phyloP scores from a whole-genome alignment of 257 asterid species.

The Henckelia pumila region DNA sequence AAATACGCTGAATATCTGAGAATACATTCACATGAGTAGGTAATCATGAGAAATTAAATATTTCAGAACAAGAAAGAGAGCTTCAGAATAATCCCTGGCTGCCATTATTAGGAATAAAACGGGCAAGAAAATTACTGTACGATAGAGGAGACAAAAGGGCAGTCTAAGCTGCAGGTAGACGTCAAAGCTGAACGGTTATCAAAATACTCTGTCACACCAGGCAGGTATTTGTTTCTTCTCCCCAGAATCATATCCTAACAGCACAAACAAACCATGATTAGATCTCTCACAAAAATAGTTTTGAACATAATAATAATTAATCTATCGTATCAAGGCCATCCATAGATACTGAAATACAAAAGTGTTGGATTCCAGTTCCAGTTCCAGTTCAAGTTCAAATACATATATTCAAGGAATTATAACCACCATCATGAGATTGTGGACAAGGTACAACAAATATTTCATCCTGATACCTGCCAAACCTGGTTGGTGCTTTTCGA shows the following conservation, averaged over 20 bases:
- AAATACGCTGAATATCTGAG: conserved; percentile 18
- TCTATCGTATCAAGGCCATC: neutral
- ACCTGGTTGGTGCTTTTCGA: conserved; percentile 88
- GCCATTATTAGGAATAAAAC: neutral
- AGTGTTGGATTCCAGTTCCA: neutral
- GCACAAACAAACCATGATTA: conserved; percentile 25
- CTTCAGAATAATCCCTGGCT: neutral
- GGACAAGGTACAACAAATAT: conserved; percentile 15
- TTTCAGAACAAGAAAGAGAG: neutral
- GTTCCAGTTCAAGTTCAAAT: conserved; percentile 11
- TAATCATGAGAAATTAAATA: neutral
- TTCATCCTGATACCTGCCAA: conserved; percentile 63
- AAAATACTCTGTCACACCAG: conserved; percentile 97
- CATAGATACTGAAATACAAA: conserved; percentile 5
- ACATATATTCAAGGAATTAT: conserved; percentile 5
- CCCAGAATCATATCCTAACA: conserved; percentile 93
- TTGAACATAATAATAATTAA: conserved; percentile 1
- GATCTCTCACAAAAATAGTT: conserved; percentile 19
- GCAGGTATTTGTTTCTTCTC: conserved; percentile 99
- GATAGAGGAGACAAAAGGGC: conserved; percentile 79
- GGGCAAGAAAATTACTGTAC: conserved; percentile 56
- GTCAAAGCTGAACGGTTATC: conserved; percentile 71
- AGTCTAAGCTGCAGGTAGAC: conserved; percentile 79
- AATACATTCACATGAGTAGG: neutral
- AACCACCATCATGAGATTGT: neutral